Conservation (phyloP, 1,284 basidiomycete species). For the Rugiboletus extremiorientalis region DNA sequence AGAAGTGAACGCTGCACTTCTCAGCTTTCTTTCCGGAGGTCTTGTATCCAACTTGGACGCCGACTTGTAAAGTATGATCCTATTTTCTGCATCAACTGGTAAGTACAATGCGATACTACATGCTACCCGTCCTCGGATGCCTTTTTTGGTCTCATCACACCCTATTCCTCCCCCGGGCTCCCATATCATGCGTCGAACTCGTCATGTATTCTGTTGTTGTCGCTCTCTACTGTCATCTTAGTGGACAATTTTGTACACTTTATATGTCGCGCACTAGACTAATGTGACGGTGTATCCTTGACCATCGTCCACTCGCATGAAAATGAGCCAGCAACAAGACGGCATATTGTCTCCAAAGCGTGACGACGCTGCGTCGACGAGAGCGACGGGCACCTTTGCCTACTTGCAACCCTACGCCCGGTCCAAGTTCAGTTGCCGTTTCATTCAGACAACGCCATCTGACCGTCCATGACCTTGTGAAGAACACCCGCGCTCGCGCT, state of each 20-base stretch:
- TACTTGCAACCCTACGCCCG: conserved; percentile 31
- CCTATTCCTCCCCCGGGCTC: neutral
- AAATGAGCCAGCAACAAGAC: conserved; percentile 12
- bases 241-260: conserved; percentile 11
- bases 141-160: neutral
- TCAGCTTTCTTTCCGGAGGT: conserved; percentile 38
- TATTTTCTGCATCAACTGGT: neutral
- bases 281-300: no score
- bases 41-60: neutral
- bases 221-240: neutral
- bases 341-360: neutral
- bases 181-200: neutral
- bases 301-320: neutral
- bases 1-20: conserved; percentile 41
- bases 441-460: conserved; percentile 6
- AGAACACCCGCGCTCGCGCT: conserved; percentile 29
- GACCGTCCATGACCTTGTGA: conserved; percentile 8
- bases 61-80: neutral
- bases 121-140: conserved; percentile 8
- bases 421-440: conserved; percentile 31
- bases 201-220: conserved; percentile 18
- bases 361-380: neutral
- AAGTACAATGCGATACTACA: conserved; percentile 9
- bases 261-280: no score
- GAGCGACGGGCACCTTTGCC: conserved; percentile 27